Evolutionary conservation across 1,284 basidiomycete genomes (phyloP), one percentile per base, ranked within the genome.

Genomic region (Ceratobasidium sp.): DNA sequence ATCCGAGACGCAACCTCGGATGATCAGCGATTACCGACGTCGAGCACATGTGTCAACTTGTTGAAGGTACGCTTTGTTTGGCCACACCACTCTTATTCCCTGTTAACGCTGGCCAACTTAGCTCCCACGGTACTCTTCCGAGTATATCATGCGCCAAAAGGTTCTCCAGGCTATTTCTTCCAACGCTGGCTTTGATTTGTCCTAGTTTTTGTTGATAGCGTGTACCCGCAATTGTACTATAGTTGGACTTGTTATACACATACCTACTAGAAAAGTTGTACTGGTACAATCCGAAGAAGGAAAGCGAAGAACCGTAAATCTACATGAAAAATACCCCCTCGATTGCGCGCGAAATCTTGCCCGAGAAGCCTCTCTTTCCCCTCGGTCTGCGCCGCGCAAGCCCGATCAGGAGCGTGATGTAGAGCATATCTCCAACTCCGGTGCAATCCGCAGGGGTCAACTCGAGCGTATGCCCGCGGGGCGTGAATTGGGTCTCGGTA

Each of bases 161-260:
- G 84, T 97, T n/a, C 79, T 96, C 13, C 91, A 95, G 79, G 92
- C 95, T 2, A 94, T 97, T 79, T 91, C 87, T 61, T 88, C 92
- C 0, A 90, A 90, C 39, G 93, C 94, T 6, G 95, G 95, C 0
- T 98, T 98, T 77, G 94, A 98, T 83, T 84, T 96, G 74, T 96
- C 93, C 6, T 95, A 81, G 51, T 6, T 54, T 31, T 54, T 29
- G 24, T 54, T 54, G 31, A 68, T 39, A 24, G 34, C 31, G 27
- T 54, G n/a, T 27, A 54, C 53, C 27, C 27, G 22, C 53, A 54
- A 8, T 54, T 54, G 53, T 54, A 54, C 24, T 11, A 54, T 54
- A 62, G 16, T 16, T 46, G 31, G 37, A 11, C 29, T 37, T 43
- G 22, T 27, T 62, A 62, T 62, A 43, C 59, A 62, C 27, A 62